Base-by-base conservation (phyloP, 2,329 filamentous ascomycete species). In the Stachybotrys chlorohalonatus region DNA sequence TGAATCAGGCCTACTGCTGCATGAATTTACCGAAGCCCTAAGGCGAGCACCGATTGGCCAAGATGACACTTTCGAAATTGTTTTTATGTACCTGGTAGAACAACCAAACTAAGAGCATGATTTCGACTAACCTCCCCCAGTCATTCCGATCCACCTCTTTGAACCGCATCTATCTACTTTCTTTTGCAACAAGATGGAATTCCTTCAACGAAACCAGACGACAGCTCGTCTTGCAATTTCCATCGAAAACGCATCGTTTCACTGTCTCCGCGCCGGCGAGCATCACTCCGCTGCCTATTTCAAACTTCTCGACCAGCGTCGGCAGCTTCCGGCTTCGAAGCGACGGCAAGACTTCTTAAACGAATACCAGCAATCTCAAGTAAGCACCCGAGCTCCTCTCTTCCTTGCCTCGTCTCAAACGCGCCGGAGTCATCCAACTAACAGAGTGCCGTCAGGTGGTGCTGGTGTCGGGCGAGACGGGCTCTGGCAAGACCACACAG, bases 401-500 rank as follows among this genome's bases (percentile, higher is more conserved):
- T 13, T 5, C 6, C 36, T 42, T 42, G 13, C 36, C 24, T 24
- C 24, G 24, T 24, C 4, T 24, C 24, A 24, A 24, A 24, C 24
- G 2, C 24, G 24, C 4, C 24, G 2, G 24, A 24, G 24, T 24
- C 24, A 24, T 24, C 24, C 2, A 24, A 24, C 36, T 42, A 42
- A 42, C 36, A 13, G 9, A 42, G 36, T 42, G 3, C 36, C 5
- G 9, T 8, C 48, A 50, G 30, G 48, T 50, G n/a, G 7, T 31
- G 11, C 8, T 50, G 17, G 11, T 50, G 48, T 30, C 48, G 11
- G 24, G 48, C 11, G 48, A 50, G 11, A 50, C 48, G 9, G 48
- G 48, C 9, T 30, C 48, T 2, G 48, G 48, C n/a, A 55, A 57
- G 47, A 36, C 56, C 7, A 55, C 56, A 1, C 56, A 57, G 24